Conservation (phyloP, 495 filamentous ascomycete species). For the Lasiosphaeria ovina region DNA sequence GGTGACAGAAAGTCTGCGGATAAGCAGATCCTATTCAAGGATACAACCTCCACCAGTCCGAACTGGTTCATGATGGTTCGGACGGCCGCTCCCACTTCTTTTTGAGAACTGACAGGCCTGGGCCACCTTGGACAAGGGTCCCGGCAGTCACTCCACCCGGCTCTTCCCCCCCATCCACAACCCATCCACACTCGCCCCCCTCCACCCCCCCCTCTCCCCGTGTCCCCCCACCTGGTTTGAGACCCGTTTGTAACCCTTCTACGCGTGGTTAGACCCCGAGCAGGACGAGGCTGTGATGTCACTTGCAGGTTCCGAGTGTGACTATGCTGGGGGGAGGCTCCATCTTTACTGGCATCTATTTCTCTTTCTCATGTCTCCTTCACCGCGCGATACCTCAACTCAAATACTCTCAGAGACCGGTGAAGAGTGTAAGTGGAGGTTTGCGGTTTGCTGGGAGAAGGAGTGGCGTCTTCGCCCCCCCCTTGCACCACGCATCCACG, state of each 20-base stretch:
- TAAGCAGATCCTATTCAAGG: slow-evolving; percentile 25
- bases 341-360: no score
- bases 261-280: background rate
- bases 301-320: slow-evolving; percentile 3
- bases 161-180: no score
- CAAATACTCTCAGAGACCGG: no score
- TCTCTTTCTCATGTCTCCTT: no score
- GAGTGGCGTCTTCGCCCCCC: no score
- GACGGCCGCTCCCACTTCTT: slow-evolving; percentile 8
- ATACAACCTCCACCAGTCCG: slow-evolving; percentile 21
- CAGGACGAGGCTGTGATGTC: slow-evolving; percentile 15
- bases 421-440: no score
- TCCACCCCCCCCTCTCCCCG: slow-evolving; percentile 5
- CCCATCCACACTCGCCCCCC: slow-evolving; percentile 2
- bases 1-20: slow-evolving; percentile 14
- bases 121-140: background rate
- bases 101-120: slow-evolving; percentile 8
- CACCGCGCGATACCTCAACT: no score
- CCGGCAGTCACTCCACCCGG: slow-evolving; percentile 12
- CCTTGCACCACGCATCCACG: no score
- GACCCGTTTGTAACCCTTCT: slow-evolving; percentile 13
- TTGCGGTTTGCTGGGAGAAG: no score
- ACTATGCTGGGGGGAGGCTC: background rate
- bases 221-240: slow-evolving; percentile 16
- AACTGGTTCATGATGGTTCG: slow-evolving; percentile 19